Conservation (phyloP, 2,329 filamentous ascomycete species). For the Moelleriella libera region DNA sequence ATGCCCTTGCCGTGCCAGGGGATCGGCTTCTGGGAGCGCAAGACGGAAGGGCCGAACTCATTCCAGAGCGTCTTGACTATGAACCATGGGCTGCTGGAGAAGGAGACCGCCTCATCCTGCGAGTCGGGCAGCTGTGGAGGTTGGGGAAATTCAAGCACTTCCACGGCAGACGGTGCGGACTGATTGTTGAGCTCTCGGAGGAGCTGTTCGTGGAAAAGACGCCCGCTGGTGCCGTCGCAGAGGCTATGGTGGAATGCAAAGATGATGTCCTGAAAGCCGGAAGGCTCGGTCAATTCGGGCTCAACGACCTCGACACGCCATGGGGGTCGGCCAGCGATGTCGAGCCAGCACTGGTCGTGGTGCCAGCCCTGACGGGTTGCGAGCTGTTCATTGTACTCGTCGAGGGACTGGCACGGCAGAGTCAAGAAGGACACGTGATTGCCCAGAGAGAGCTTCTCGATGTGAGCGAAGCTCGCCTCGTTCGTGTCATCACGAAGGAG, state of each 20-base stretch:
- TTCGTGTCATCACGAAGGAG: conserved; percentile 30
- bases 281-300: conserved; percentile 3
- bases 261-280: conserved; percentile 21
- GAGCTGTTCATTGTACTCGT: conserved; percentile 16
- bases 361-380: conserved; percentile 20
- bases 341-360: conserved; percentile 26
- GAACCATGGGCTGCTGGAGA: conserved; percentile 24
- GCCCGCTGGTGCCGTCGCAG: conserved; percentile 34
- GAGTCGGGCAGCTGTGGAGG: conserved; percentile 19
- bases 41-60: conserved; percentile 23
- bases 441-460: conserved; percentile 26
- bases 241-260: conserved; percentile 39
- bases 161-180: neutral
- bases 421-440: conserved; percentile 24
- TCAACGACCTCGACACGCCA: conserved; percentile 31
- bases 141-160: conserved; percentile 16
- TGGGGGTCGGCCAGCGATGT: conserved; percentile 24
- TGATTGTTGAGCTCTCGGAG: conserved; percentile 24
- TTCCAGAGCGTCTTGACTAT: conserved; percentile 25
- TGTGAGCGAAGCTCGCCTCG: conserved; percentile 26
- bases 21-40: conserved; percentile 13
- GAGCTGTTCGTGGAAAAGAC: conserved; percentile 33
- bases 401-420: conserved; percentile 7
- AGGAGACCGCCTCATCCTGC: conserved; percentile 26
- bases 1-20: conserved; percentile 25